phyloP scores from a whole-genome alignment of 768 basidiomycete species.

The Russula ochroleuca region DNA sequence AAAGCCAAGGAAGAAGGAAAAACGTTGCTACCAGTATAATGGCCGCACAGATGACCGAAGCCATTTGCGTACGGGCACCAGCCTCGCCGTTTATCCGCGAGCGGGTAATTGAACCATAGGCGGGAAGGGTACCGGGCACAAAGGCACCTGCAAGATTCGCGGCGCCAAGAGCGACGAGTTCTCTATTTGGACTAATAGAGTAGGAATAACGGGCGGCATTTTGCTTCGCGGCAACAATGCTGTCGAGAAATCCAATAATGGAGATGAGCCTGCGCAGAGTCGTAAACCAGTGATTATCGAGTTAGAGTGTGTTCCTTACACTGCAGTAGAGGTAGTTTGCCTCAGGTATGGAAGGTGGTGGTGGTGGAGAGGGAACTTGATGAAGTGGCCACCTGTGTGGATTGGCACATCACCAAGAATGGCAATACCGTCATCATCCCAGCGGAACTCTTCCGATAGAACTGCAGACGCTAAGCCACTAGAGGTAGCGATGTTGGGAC shows the following conservation, averaged over 20 bases:
- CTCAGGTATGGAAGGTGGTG: conserved; percentile 60
- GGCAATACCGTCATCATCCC: conserved; percentile 75
- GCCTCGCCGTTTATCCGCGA: conserved; percentile 88
- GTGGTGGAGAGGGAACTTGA: conserved; percentile 68
- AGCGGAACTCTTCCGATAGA: conserved; percentile 60
- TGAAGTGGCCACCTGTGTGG: conserved; percentile 53
- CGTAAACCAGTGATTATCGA: conserved; percentile 2
- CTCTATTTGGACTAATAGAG: conserved; percentile 88
- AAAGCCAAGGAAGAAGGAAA: conserved; percentile 82
- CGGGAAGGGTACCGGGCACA: conserved; percentile 85
- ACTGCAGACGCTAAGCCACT: conserved; percentile 41
- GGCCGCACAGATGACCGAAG: conserved; percentile 69
- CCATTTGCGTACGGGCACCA: conserved; percentile 87
- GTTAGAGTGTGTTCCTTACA: conserved; percentile 41
- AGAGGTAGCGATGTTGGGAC: not conserved
- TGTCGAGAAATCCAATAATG: conserved; percentile 88
- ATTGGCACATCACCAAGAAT: conserved; percentile 78
- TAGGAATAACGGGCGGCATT: conserved; percentile 81
- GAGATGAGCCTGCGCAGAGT: conserved; percentile 56
- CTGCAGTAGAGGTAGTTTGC: conserved; percentile 79
- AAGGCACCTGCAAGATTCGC: conserved; percentile 77
- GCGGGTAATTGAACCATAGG: conserved; percentile 89
- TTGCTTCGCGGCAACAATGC: conserved; percentile 93
- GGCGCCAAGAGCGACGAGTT: conserved; percentile 88
- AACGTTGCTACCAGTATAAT: conserved; percentile 81